Percentiles rank a stretch among this genome's conserved stretches.
Conservation (phyloP, 2,329 filamentous ascomycete genomes). For the Cladosporium oxysporum region DNA sequence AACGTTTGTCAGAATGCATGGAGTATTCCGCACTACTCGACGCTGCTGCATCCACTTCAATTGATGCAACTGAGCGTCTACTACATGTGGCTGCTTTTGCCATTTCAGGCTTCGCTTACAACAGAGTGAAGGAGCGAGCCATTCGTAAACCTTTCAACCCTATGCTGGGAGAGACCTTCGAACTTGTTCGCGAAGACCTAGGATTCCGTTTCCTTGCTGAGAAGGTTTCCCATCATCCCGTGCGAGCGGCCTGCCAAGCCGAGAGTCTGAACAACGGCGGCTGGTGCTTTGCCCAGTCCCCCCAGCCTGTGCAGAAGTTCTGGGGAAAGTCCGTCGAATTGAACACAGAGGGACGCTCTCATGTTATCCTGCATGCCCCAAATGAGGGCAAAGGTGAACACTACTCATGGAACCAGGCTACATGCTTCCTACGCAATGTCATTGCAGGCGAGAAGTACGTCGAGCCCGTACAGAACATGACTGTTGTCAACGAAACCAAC, state of each 20-base stretch:
- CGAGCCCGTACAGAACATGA: slow-evolving; percentile 90
- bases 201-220: slow-evolving; percentile 92
- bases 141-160: slow-evolving; percentile 97
- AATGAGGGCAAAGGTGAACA: slow-evolving; percentile 63
- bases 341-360: slow-evolving; percentile 84
- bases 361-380: slow-evolving; percentile 69
- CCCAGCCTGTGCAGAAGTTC: slow-evolving; percentile 91
- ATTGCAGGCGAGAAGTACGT: slow-evolving; percentile 98
- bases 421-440: slow-evolving; percentile 90
- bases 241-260: slow-evolving; percentile 90
- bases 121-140: slow-evolving; percentile 82
- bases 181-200: slow-evolving; percentile 82
- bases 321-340: slow-evolving; percentile 97
- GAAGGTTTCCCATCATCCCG: slow-evolving; percentile 90
- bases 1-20: slow-evolving; percentile 84
- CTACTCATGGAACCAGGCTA: slow-evolving; percentile 87
- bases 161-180: slow-evolving; percentile 92
- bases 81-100: slow-evolving; percentile 89
- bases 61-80: slow-evolving; percentile 66
- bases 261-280: slow-evolving; percentile 61
- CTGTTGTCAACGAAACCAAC: slow-evolving; percentile 77
- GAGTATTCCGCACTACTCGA: slow-evolving; percentile 89
- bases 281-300: slow-evolving; percentile 87
- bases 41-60: slow-evolving; percentile 57
- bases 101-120: slow-evolving; percentile 78